A percentile compares a stretch with the other conserved stretches of the same genome.
Evolutionary conservation across 192 early-diverging fungal genomes (phyloP).

Genomic region (Coemansia sp.): DNA sequence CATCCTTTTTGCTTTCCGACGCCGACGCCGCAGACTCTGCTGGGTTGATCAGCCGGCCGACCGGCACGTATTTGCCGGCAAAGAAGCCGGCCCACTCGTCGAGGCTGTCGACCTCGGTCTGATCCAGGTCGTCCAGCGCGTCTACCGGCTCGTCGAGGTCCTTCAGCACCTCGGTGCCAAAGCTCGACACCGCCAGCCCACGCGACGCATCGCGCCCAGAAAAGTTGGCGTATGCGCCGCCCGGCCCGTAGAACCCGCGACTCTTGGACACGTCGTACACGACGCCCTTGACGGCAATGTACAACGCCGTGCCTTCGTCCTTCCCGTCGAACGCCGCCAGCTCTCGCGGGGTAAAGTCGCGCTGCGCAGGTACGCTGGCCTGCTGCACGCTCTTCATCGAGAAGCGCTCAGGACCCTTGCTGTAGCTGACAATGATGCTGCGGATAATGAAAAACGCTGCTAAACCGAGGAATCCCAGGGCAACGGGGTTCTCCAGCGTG

Average conservation of each 20-base stretch:
- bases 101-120: slow-evolving; percentile 71
- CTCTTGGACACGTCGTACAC: slow-evolving; percentile 89
- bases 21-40: slow-evolving; percentile 1
- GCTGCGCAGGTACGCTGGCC: slow-evolving; percentile 27
- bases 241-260: slow-evolving; percentile 86
- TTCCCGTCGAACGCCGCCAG: slow-evolving; percentile 73
- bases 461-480: slow-evolving; percentile 19
- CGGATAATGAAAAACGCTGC: slow-evolving; percentile 36
- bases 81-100: slow-evolving; percentile 82
- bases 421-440: slow-evolving; percentile 13
- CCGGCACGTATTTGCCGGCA: slow-evolving; percentile 72
- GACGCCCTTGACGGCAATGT: slow-evolving; percentile 78
- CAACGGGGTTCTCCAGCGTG: slow-evolving; percentile 20
- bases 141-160: slow-evolving; percentile 76
- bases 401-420: slow-evolving; percentile 21
- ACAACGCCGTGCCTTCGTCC: slow-evolving; percentile 60
- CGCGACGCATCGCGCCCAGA: slow-evolving; percentile 95
- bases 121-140: slow-evolving; percentile 70
- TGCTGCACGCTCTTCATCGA: slow-evolving; percentile 31
- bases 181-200: slow-evolving; percentile 85
- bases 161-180: slow-evolving; percentile 72
- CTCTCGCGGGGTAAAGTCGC: slow-evolving; percentile 77
- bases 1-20: slow-evolving; percentile 2
- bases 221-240: slow-evolving; percentile 93
- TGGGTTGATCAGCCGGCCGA: slow-evolving; percentile 65